A percentile compares a stretch with the other conserved stretches of the same genome.
phyloP scores from a whole-genome alignment of 2,329 filamentous ascomycete genomes.

The Colletotrichum trifolii region DNA sequence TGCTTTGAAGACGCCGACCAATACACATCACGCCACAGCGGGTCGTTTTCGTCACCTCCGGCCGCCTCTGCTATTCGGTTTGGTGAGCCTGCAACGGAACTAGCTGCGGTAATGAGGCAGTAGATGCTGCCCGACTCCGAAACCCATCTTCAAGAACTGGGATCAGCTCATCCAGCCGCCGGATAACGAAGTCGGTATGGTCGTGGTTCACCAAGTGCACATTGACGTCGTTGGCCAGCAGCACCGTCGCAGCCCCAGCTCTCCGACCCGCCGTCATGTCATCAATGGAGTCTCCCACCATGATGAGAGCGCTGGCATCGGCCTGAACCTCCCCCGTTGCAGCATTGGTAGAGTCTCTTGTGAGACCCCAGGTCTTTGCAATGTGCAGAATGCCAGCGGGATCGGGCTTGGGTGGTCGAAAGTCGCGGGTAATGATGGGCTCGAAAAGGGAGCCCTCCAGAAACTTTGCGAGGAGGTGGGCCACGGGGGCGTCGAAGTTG shows the following conservation, averaged over 20 bases:
- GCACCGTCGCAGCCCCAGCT: constrained; percentile 90
- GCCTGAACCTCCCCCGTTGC: constrained; percentile 36
- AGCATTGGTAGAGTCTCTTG: constrained; percentile 8
- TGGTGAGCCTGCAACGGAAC: neutral
- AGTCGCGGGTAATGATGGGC: constrained; percentile 87
- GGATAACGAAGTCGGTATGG: constrained; percentile 81
- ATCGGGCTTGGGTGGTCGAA: constrained; percentile 84
- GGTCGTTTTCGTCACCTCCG: neutral
- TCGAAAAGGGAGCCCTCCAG: constrained; percentile 74
- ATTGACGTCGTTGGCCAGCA: constrained; percentile 88
- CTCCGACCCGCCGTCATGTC: constrained; percentile 89
- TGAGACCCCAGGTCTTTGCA: constrained; percentile 77
- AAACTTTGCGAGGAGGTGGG: constrained; percentile 80
- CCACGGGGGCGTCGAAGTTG: constrained; percentile 87
- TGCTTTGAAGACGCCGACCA: too few species aligned
- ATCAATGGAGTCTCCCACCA: constrained; percentile 86
- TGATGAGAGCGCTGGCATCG: constrained; percentile 64
- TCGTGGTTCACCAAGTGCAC: constrained; percentile 74
- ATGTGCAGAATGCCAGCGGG: constrained; percentile 91
- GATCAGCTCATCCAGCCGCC: constrained; percentile 79
- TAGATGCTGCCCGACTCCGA: constrained; percentile 51
- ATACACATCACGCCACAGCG: too few species aligned
- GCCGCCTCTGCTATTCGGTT: neutral
- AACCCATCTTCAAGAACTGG: constrained; percentile 78
- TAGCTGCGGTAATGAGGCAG: too few species aligned